Conservation (phyloP, 768 basidiomycete genomes). For the Lactarius pseudohatsudake region DNA sequence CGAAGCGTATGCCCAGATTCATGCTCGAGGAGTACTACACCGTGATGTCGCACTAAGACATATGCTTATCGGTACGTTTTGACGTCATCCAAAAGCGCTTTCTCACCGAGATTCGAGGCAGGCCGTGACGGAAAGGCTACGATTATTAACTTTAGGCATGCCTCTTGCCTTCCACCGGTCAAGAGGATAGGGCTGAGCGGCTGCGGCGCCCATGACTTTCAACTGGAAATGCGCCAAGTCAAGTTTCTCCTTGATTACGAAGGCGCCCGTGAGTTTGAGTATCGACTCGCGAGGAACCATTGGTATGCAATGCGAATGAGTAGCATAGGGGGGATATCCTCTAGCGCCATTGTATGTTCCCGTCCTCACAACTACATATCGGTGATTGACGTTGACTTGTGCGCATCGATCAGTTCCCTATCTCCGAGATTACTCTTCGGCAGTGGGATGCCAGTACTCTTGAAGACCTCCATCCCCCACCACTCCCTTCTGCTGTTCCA, state of each 20-base stretch:
- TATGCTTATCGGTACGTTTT: slow-evolving; percentile 45
- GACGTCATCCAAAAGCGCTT: not conserved
- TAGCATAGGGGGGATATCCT: not conserved
- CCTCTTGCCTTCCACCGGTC: slow-evolving; percentile 33
- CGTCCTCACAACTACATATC: not conserved
- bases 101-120: slow-evolving; percentile 6
- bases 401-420: slow-evolving; percentile 13
- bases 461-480: slow-evolving; percentile 13
- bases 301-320: slow-evolving; percentile 3
- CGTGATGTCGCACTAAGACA: slow-evolving; percentile 38
- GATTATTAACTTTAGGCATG: slow-evolving; percentile 54
- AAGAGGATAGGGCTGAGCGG: slow-evolving; percentile 39
- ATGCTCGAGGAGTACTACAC: slow-evolving; percentile 38
- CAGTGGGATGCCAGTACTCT: slow-evolving; percentile 24
- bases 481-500: slow-evolving; percentile 14
- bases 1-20: slow-evolving; percentile 47
- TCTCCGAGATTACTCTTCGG: slow-evolving; percentile 21
- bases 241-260: slow-evolving; percentile 52
- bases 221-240: slow-evolving; percentile 55
- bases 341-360: not conserved
- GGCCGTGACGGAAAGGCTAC: slow-evolving; percentile 44
- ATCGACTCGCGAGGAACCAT: slow-evolving; percentile 10
- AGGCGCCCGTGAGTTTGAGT: slow-evolving; percentile 36
- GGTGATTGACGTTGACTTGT: not conserved
- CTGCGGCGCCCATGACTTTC: slow-evolving; percentile 43